Base-by-base conservation (phyloP, 2,329 filamentous ascomycete species). In the Venturiaceae sp. region DNA sequence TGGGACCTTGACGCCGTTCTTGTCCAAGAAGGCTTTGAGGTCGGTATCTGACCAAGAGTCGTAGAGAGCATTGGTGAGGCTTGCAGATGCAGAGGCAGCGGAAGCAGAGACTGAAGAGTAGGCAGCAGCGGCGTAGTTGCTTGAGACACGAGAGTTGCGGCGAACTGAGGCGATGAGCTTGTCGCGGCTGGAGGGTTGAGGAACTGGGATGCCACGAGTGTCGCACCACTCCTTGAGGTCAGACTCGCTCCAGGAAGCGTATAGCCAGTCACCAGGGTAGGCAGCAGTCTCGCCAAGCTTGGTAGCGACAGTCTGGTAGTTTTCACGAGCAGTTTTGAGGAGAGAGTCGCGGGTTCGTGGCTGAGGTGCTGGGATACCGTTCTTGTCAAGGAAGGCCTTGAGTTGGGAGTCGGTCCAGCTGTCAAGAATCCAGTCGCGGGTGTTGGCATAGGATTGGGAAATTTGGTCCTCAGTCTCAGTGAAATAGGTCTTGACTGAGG, bases 221-320 rank as follows among this genome's bases (percentile, higher is more conserved):
- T 97, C 94, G 52, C 96, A 86, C 87, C 89, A 99, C 64, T 88
- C 82, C 79, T 97, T 97, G 62, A 96, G 77, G 54, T 96, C 92
- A 63, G 92, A 96, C 63, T 96, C 89, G 56, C 88, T 86, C 94
- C 94, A 99, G 7, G 86, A 80, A 61, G 85, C 81, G 70, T 96
- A 99, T 46, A 97, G 77, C 94, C 94, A 97, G 75, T 96, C 84
- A 39, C 94, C 94, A 34, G 94, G 94, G 69, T 97, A 97, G n/a
- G 84, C 76, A 56, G 83, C 76, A 14, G 90, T 87, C 74, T 96
- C 87, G 61, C 89, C 89, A 58, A 79, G 71, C 72, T 85, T 86
- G 73, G 90, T 85, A 16, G 92, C 90, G 59, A 85, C 74, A 1
- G 82, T 74, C 65, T 96, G 88, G 69, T 95, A 97, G 73, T 84